phyloP scores from a whole-genome alignment of 2,329 filamentous ascomycete species.

The Ascochyta pisi region DNA sequence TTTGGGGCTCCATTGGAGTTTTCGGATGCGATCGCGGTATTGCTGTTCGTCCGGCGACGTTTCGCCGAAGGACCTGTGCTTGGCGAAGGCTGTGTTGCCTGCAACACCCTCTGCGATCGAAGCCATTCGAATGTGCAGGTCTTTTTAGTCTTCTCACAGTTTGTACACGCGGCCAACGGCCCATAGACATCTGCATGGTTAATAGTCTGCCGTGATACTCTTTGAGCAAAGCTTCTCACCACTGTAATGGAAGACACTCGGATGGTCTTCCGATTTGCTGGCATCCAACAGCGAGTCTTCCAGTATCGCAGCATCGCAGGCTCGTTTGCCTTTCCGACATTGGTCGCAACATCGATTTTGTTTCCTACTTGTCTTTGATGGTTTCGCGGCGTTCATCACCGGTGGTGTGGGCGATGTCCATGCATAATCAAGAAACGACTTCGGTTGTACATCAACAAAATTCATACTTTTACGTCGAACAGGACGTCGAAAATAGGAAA shows the following conservation, averaged over 20 bases:
- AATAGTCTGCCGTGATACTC: constrained; percentile 15
- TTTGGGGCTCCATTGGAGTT: constrained; percentile 1
- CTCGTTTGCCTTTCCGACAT: constrained; percentile 55
- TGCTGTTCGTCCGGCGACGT: constrained; percentile 39
- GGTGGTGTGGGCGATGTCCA: constrained; percentile 43
- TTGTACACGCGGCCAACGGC: constrained; percentile 48
- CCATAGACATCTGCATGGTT: constrained; percentile 44
- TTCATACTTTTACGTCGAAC: constrained; percentile 42
- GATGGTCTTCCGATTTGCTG: constrained; percentile 28
- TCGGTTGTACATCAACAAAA: constrained; percentile 46
- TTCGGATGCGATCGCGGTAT: constrained; percentile 3
- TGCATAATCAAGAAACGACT: constrained; percentile 47
- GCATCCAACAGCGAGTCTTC: constrained; percentile 43
- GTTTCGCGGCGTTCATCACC: constrained; percentile 29
- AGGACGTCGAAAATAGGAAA: constrained; percentile 38
- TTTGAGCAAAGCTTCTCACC: constrained; percentile 30
- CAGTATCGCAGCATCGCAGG: constrained; percentile 52
- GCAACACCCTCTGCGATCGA: constrained; percentile 42
- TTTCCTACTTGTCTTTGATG: constrained; percentile 47
- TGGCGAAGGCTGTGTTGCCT: constrained; percentile 33
- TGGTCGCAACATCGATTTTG: constrained; percentile 57
- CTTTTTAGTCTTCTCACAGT: constrained; percentile 55
- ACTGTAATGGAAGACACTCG: constrained; percentile 45
- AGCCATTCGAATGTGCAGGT: constrained; percentile 56
- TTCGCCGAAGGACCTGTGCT: constrained; percentile 34